phyloP scores from a whole-genome alignment of 345 rosid genomes.

The Noccaea bulbosa region DNA sequence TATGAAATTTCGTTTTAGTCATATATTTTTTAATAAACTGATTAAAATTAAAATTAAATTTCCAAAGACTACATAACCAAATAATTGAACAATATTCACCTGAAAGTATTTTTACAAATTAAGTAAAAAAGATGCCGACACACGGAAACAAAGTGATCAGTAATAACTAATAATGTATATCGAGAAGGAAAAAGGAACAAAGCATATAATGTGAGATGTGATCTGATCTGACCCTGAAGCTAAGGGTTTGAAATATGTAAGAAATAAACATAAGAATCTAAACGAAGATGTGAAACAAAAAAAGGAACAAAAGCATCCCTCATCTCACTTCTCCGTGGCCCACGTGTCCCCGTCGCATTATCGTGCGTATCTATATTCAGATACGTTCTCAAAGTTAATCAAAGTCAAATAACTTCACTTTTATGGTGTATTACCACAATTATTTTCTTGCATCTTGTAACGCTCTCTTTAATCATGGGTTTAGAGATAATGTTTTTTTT shows the following conservation, averaged over 20 bases:
- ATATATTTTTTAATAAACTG: too few relatives aligned
- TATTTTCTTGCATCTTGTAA: neutral
- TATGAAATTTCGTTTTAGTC: too few relatives aligned
- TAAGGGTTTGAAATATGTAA: conserved; percentile 31
- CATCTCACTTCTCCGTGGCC: conserved; percentile 37
- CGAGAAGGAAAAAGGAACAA: neutral
- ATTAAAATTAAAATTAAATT: too few relatives aligned
- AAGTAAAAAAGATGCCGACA: conserved; percentile 32
- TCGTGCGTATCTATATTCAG: conserved; percentile 42
- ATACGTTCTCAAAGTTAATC: conserved; percentile 36
- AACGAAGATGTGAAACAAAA: conserved; percentile 29
- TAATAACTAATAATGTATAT: neutral
- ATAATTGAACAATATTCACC: neutral
- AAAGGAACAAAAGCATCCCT: conserved; percentile 37
- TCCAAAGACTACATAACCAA: too few relatives aligned
- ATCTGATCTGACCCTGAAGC: conserved; percentile 25
- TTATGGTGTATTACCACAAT: conserved; percentile 8
- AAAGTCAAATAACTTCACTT: conserved; percentile 36
- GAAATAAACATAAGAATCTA: conserved; percentile 39
- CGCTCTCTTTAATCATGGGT: neutral
- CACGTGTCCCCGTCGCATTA: conserved; percentile 38
- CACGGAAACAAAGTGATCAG: conserved; percentile 12
- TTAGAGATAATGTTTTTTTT: too few relatives aligned
- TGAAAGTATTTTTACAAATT: neutral
- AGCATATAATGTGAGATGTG: conserved; percentile 16